phyloP scores from a whole-genome alignment of 140 eudicot species.

The Cichorium intybus region DNA sequence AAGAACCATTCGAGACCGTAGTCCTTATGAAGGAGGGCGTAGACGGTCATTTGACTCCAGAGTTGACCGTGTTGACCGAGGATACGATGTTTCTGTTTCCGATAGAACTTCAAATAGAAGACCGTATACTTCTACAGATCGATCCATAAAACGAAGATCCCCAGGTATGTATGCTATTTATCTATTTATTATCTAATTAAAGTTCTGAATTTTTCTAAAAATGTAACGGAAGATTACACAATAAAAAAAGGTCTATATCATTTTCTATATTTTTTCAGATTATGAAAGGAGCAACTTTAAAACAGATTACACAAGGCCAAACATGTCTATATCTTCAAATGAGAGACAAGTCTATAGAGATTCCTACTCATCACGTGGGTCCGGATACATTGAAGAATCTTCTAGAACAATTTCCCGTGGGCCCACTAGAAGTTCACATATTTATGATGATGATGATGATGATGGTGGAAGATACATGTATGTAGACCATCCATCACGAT shows the following conservation, averaged over 20 bases:
- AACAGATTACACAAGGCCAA: slow-evolving; percentile 32
- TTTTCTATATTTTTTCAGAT: slow-evolving; percentile 19
- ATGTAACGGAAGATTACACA: too few relatives aligned
- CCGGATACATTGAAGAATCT: slow-evolving; percentile 38
- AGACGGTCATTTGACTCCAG: slow-evolving; percentile 38
- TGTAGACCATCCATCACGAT: slow-evolving; percentile 42
- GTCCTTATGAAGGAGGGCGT: slow-evolving; percentile 41
- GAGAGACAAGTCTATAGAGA: slow-evolving; percentile 39
- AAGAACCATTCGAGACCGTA: slow-evolving; percentile 40
- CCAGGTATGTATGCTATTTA: slow-evolving; percentile 29
- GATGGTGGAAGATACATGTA: slow-evolving; percentile 37
- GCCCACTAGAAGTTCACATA: slow-evolving; percentile 24
- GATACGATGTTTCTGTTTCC: slow-evolving; percentile 33
- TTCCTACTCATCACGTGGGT: slow-evolving; percentile 38
- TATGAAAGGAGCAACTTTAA: slow-evolving; percentile 39
- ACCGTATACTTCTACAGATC: slow-evolving; percentile 31
- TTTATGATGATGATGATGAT: slow-evolving; percentile 39
- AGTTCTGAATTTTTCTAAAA: too few relatives aligned
- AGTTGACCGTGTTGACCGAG: slow-evolving; percentile 36
- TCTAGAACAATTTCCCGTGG: slow-evolving; percentile 34
- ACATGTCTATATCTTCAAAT: slow-evolving; percentile 24
- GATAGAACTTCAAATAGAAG: slow-evolving; percentile 39
- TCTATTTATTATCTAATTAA: too few relatives aligned
- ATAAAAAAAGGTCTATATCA: too few relatives aligned
- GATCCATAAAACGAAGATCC: slow-evolving; percentile 39